Evolutionary conservation across 106 monocot species (phyloP), one percentile per base, ranked within the genome.

Genomic region (Vanilla planifolia): DNA sequence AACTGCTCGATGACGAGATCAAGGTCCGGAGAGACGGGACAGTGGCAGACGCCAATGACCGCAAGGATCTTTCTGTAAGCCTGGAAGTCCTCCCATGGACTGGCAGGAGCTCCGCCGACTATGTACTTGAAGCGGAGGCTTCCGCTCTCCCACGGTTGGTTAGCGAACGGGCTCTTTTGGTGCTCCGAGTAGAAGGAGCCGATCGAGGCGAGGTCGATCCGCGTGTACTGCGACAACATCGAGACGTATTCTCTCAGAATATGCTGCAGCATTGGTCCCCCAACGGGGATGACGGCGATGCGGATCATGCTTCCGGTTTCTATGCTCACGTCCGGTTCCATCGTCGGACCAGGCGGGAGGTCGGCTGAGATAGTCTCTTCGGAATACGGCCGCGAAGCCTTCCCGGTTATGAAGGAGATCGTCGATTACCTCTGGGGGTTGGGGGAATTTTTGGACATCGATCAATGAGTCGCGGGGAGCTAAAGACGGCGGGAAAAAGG

Each of bases 51-150:
- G 55, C 85, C 92, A 43, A 98, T 59, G 48, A 98, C 92, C 36
- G 92, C 92, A 40, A 88, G 85, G 65, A 88, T 84, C 91, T 98
- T 98, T 47, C 98, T 87, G 37, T 66, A 62, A 62, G 98, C 80
- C 77, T 98, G 98, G 75, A 98, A 98, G 65, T 98, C 98, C 70
- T 98, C 92, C 98, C 98, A 98, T 3, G 98, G 82, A 44, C 74
- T 77, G 7, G 88, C 71, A 11, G 75, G 69, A 16, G 78, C 63
- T 19, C 85, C 98, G 51, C 92, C 92, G 50, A 98, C 40, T 16
- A 98, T 53, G 75, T 74, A 92, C 70, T 88, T 76, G 79, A 98
- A 80, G 33, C 75, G 74, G 57, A 98, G 85, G 59, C 63, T 27
- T 44, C 98, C 88, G 36, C 82, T 34, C 24, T 85, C 98, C 98